A percentile compares a stretch with the other conserved stretches of the same genome.
phyloP scores from a whole-genome alignment of 1,284 basidiomycete genomes.

The Pseudozyma thailandica region DNA sequence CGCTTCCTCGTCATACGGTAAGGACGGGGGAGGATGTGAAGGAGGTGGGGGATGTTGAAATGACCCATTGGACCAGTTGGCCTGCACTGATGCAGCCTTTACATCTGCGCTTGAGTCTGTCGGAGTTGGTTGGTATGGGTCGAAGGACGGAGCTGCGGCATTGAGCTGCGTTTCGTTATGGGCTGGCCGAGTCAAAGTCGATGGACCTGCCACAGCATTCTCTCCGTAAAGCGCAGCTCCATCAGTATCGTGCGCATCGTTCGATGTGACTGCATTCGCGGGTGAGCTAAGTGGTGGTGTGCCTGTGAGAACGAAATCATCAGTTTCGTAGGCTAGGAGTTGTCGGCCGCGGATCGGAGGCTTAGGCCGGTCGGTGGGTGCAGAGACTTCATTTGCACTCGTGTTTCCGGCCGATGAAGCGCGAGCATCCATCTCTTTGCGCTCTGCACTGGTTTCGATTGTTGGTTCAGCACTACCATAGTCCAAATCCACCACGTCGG shows the following conservation, averaged over 20 bases:
- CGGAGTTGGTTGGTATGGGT: not conserved
- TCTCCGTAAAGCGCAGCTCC: not conserved
- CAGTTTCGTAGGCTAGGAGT: conserved; percentile 25
- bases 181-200: not conserved
- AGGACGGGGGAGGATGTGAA: conserved; percentile 16
- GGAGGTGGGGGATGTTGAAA: conserved; percentile 17
- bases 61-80: conserved; percentile 5
- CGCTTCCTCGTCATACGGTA: conserved; percentile 8
- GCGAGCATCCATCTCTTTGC: not conserved
- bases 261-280: not conserved
- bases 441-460: not conserved
- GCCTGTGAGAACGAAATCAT: conserved; percentile 3
- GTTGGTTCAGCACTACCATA: conserved; percentile 33
- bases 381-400: conserved; percentile 16
- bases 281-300: not conserved
- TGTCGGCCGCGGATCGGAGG: conserved; percentile 11
- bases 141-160: not conserved
- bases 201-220: conserved; percentile 10
- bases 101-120: not conserved
- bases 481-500: conserved; percentile 36
- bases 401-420: not conserved
- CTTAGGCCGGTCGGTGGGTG: not conserved
- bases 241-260: conserved; percentile 1
- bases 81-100: not conserved
- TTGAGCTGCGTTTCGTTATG: not conserved